Conservation (phyloP, 2,329 filamentous ascomycete species). For the Arthroderma sp. region DNA sequence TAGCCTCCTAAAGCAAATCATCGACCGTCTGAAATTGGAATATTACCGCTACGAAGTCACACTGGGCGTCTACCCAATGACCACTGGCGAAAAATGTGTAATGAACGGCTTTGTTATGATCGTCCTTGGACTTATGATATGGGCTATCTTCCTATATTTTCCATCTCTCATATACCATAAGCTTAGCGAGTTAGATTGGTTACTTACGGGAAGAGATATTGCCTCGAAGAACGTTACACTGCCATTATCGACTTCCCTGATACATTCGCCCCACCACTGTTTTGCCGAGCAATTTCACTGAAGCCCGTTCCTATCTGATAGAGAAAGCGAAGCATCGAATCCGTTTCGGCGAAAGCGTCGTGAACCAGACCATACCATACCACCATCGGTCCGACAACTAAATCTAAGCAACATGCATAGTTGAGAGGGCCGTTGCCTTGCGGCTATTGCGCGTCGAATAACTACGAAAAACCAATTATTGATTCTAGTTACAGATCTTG, state of each 20-base stretch:
- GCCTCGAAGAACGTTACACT: slow-evolving; percentile 18
- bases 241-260: slow-evolving; percentile 15
- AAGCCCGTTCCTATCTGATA: too few species aligned
- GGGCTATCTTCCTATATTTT: slow-evolving; percentile 26
- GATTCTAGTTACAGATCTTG: too few species aligned
- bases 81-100: slow-evolving; percentile 29
- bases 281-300: too few species aligned
- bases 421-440: too few species aligned
- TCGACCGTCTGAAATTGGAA: slow-evolving; percentile 25
- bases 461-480: too few species aligned
- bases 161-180: slow-evolving; percentile 25
- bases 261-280: background rate
- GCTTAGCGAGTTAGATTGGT: slow-evolving; percentile 22
- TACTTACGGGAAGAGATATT: slow-evolving; percentile 25
- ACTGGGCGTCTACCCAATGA: slow-evolving; percentile 32
- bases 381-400: too few species aligned
- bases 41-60: slow-evolving; percentile 37
- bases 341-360: too few species aligned
- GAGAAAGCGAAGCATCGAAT: too few species aligned
- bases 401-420: too few species aligned
- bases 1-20: slow-evolving; percentile 16
- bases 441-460: too few species aligned
- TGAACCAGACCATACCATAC: too few species aligned
- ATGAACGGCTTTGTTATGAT: slow-evolving; percentile 29
- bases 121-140: slow-evolving; percentile 22